These are phyloP conservation scores for Cupressus sempervirens DNA, from an alignment of 75 land plant species.

Conservation along the genomic window DNA sequence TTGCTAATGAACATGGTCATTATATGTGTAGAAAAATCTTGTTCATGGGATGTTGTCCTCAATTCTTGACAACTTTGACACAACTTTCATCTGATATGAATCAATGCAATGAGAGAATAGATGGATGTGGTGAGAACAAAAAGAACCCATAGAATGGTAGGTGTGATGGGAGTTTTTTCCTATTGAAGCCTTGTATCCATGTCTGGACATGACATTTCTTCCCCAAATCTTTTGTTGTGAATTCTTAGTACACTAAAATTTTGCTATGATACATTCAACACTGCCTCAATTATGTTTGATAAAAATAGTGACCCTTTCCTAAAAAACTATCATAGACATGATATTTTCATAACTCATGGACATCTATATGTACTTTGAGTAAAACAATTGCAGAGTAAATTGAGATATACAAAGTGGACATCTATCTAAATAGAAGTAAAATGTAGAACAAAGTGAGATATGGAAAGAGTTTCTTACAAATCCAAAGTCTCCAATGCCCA, in stretches of 20 bases:
- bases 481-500: not conserved
- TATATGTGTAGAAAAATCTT: too few relatives aligned
- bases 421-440: too few relatives aligned
- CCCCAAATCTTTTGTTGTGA: not conserved
- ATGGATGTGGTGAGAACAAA: not conserved
- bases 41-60: too few relatives aligned
- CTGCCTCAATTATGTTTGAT: not conserved
- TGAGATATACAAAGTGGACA: too few relatives aligned
- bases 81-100: not conserved
- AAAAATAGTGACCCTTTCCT: not conserved
- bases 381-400: not conserved
- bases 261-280: not conserved
- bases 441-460: too few relatives aligned
- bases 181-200: not conserved
- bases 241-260: not conserved
- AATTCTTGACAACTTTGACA: not conserved
- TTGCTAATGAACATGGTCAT: too few relatives aligned
- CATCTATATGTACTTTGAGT: not conserved
- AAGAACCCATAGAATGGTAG: not conserved
- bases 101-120: not conserved
- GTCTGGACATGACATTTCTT: not conserved
- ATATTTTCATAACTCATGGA: too few relatives aligned
- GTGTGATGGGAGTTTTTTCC: not conserved
- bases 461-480: not conserved
- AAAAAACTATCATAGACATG: not conserved